These are phyloP conservation scores for Metschnikowia proteae DNA, from an alignment of 805 yeast genomes.

Conservation along the genomic window DNA sequence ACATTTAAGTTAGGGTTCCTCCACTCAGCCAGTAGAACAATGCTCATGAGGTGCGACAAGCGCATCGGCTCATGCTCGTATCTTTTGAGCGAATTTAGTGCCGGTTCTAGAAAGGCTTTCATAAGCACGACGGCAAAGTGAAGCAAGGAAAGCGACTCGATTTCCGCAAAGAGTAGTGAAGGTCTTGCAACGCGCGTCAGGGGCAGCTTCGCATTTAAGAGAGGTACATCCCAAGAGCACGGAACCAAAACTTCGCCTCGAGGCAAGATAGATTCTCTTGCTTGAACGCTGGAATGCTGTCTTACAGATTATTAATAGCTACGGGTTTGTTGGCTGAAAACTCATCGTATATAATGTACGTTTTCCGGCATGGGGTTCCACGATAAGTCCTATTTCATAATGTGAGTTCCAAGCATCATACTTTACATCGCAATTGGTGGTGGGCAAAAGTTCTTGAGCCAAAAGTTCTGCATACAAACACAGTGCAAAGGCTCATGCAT, in stretches of 20 bases:
- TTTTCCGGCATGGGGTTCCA: not conserved
- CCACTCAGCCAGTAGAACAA: not conserved
- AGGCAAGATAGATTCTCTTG: not conserved
- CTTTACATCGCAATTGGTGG: not conserved
- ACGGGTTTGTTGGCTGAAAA: not conserved
- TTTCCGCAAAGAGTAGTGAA: not conserved
- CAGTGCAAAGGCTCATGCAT: not conserved
- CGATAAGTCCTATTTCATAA: not conserved
- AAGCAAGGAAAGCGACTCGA: not conserved
- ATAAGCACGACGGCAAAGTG: not conserved
- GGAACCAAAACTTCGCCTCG: not conserved
- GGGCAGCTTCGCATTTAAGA: not conserved
- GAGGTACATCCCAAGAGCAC: not conserved
- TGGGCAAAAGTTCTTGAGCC: not conserved
- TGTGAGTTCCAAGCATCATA: not conserved
- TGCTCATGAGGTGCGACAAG: not conserved
- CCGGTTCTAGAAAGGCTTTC: not conserved
- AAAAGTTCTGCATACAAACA: not conserved
- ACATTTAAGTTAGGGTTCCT: not conserved
- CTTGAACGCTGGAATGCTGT: not conserved
- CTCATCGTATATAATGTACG: not conserved
- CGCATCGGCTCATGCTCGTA: not conserved
- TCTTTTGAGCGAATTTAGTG: not conserved
- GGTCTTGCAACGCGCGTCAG: conserved; percentile 1
- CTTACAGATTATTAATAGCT: no score